A percentile compares a stretch with the other conserved stretches of the same genome.
Evolutionary conservation across 2,329 filamentous ascomycete genomes (phyloP).

Genomic region (Tolypocladium album): DNA sequence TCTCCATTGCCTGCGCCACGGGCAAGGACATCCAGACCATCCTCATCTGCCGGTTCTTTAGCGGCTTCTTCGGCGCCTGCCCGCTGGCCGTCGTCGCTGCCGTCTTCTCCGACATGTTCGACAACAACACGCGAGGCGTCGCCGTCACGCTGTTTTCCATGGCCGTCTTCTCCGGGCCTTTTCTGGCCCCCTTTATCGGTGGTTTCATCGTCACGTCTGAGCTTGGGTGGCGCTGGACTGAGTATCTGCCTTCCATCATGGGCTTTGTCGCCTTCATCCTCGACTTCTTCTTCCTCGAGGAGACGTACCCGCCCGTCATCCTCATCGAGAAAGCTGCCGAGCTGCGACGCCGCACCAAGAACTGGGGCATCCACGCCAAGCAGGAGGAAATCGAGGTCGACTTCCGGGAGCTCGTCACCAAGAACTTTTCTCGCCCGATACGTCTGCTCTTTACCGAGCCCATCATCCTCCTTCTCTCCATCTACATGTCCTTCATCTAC

Average conservation of each 20-base stretch:
- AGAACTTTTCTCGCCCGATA: constrained; percentile 57
- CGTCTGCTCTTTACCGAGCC: constrained; percentile 58
- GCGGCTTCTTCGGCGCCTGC: constrained; percentile 61
- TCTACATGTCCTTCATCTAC: constrained; percentile 70
- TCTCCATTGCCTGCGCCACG: constrained; percentile 53
- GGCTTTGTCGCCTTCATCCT: constrained; percentile 48
- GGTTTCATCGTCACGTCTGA: constrained; percentile 53
- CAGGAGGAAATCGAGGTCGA: constrained; percentile 63
- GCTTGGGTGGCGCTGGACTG: constrained; percentile 65
- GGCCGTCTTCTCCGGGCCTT: constrained; percentile 52
- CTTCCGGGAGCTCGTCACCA: constrained; percentile 49
- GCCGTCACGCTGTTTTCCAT: constrained; percentile 33
- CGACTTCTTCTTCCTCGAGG: constrained; percentile 52
- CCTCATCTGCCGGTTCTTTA: constrained; percentile 62
- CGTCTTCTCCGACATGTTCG: constrained; percentile 63
- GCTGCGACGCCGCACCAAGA: constrained; percentile 51
- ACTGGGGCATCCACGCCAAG: constrained; percentile 63
- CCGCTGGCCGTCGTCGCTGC: constrained; percentile 59
- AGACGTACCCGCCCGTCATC: constrained; percentile 61
- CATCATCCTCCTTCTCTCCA: constrained; percentile 55
- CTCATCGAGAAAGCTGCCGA: constrained; percentile 50
- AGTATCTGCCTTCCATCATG: constrained; percentile 54
- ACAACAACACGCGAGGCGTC: constrained; percentile 48
- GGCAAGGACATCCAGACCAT: constrained; percentile 60
- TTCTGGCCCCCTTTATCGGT: constrained; percentile 58